Evolutionary conservation across 768 basidiomycete species (phyloP).

Genomic region (Lentinus brumalis): DNA sequence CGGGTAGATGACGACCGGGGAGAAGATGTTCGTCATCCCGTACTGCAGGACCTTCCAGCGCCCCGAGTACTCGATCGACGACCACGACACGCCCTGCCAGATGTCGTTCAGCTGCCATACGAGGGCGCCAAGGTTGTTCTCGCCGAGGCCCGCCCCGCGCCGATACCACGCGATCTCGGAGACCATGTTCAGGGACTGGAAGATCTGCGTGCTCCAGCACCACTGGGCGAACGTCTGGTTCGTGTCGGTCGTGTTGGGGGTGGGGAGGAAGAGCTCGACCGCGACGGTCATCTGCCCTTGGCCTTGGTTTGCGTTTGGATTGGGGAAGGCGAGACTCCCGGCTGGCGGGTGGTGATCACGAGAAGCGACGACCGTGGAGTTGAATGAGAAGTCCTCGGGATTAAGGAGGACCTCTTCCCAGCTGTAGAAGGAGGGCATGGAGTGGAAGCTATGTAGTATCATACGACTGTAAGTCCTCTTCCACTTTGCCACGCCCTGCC

Average conservation of each 20-base stretch:
- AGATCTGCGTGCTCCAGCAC: conserved; percentile 64
- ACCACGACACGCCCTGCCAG: conserved; percentile 62
- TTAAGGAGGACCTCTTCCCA: conserved; percentile 59
- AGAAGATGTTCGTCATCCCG: conserved; percentile 45
- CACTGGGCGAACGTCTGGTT: conserved; percentile 66
- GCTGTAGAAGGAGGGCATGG: conserved; percentile 62
- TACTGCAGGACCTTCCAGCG: conserved; percentile 64
- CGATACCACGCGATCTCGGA: conserved; percentile 62
- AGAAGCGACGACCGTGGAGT: conserved; percentile 56
- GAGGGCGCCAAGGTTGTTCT: conserved; percentile 59
- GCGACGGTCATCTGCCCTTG: conserved; percentile 55
- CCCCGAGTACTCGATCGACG: conserved; percentile 57
- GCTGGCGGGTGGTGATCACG: conserved; percentile 60
- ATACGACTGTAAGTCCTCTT: too few relatives aligned
- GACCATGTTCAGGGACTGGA: conserved; percentile 61
- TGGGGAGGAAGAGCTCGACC: conserved; percentile 57
- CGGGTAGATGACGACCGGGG: conserved; percentile 52
- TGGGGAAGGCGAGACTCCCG: conserved; percentile 54
- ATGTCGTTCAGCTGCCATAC: conserved; percentile 66
- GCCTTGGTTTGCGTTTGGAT: conserved; percentile 55
- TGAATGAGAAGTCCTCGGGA: conserved; percentile 56
- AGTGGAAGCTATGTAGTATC: conserved; percentile 52
- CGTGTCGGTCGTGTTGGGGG: conserved; percentile 47
- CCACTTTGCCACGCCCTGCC: not conserved
- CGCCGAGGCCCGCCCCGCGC: conserved; percentile 56